Evolutionary conservation across 306 rosid genomes (phyloP), one percentile per base, ranked within the genome.

Genomic region (Quercus dentata): DNA sequence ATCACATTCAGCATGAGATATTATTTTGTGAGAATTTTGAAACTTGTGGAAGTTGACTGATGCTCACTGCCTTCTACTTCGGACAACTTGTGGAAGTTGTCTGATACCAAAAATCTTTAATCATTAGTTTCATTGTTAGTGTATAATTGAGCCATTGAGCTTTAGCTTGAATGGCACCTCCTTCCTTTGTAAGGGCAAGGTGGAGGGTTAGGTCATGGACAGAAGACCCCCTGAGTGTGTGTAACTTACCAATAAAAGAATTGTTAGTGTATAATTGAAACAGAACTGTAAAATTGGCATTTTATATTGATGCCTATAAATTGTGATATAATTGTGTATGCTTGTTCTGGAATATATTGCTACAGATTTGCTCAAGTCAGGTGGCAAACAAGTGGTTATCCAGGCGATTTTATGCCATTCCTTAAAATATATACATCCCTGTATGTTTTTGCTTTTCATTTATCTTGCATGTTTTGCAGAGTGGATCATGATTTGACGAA

Each of bases 401-500:
- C 20, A 5, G 41, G 41, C 38, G 28, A 28, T 63, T 49, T 63
- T 63, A 28, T 63, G 8, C 41, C 38, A 28, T 63, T 15, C 7
- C 69, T 28, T 63, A 28, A 2, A 63, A 28, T 63, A 3, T 6
- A 9, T 64, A 64, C 31, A 10, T 63, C 69, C 41, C 35, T 13
- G 72, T 10, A 17, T 67, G 52, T 35, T 33, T 68, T 68, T 33
- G 28, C 52, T 68, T 33, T 15, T 35, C 72, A 31, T 59, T 17
- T 33, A 13, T 68, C 23, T 31, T 35, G 38, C 74, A 85, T 78
- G 56, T 81, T 44, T 84, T 87, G 84, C 87, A 93, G 97, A 89
- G 54, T 85, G 77, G 90, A 84, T 68, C 31, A 57, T 77, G 84
- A 81, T 78, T 82, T 78, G 70, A 74, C 33, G 6, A 76, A 62